Conservation (phyloP, 306 rosid species). For the Delonix regia region DNA sequence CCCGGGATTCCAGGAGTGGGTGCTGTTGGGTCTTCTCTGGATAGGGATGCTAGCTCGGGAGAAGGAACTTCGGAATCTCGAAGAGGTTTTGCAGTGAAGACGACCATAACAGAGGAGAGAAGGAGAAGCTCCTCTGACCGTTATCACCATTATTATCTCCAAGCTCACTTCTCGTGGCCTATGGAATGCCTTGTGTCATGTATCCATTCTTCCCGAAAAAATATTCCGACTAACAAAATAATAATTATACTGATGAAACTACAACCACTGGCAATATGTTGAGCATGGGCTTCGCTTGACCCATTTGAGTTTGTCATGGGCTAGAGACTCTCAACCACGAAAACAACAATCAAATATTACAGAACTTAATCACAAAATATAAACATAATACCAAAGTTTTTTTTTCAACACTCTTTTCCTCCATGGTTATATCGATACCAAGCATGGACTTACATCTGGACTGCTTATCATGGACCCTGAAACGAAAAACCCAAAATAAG, state of each 20-base stretch:
- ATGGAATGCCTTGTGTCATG: neutral
- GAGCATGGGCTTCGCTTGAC: too few species aligned
- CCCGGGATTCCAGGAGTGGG: conserved; percentile 45
- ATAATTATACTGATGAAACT: too few species aligned
- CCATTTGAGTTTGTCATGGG: too few species aligned
- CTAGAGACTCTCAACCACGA: too few species aligned
- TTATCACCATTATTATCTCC: conserved; percentile 70
- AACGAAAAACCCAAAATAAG: neutral
- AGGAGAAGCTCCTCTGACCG: conserved; percentile 60
- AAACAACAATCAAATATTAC: too few species aligned
- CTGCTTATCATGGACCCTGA: neutral
- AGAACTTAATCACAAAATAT: too few species aligned
- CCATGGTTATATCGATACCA: neutral
- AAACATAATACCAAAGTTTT: too few species aligned
- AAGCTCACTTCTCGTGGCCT: conserved; percentile 21
- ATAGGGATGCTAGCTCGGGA: conserved; percentile 54
- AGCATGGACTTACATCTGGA: neutral
- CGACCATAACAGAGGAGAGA: conserved; percentile 45
- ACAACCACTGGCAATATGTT: too few species aligned
- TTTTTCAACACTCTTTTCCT: too few species aligned
- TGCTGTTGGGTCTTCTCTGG: conserved; percentile 42
- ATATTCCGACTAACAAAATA: neutral
- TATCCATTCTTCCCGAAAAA: neutral
- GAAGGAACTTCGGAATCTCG: conserved; percentile 37
- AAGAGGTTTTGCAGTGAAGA: conserved; percentile 40